Evolutionary conservation across 495 filamentous ascomycete genomes (phyloP).

Genomic region (Aspergillus bertholletiae): DNA sequence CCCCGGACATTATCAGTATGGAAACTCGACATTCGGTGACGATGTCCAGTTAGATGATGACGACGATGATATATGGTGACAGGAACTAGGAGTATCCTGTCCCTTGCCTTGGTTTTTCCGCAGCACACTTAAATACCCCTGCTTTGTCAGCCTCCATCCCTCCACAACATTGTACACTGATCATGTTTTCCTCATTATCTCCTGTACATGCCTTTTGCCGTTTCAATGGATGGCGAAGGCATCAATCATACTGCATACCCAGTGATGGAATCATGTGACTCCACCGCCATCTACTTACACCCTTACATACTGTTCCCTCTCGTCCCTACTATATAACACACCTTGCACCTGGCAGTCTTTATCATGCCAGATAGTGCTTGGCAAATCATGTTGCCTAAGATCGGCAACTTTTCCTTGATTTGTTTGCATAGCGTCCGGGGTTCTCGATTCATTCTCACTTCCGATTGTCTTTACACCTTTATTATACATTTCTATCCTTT

Average conservation of each 20-base stretch:
- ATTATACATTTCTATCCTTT: slow-evolving; percentile 14
- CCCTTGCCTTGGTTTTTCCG: slow-evolving; percentile 27
- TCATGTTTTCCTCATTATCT: background rate
- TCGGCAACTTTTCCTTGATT: slow-evolving; percentile 31
- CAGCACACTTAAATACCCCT: slow-evolving; percentile 35
- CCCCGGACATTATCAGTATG: slow-evolving; percentile 45
- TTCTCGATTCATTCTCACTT: slow-evolving; percentile 13
- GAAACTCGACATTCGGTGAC: slow-evolving; percentile 48
- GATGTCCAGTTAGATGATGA: slow-evolving; percentile 47
- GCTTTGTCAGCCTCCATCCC: slow-evolving; percentile 23
- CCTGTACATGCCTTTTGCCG: background rate
- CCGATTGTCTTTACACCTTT: slow-evolving; percentile 2
- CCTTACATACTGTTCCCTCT: background rate
- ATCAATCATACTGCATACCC: background rate
- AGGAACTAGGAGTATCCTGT: slow-evolving; percentile 18
- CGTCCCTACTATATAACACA: slow-evolving; percentile 2
- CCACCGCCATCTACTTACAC: background rate
- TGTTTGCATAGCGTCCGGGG: slow-evolving; percentile 46
- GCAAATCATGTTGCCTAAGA: slow-evolving; percentile 4
- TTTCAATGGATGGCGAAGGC: background rate
- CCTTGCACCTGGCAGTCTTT: background rate
- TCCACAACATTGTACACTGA: slow-evolving; percentile 30
- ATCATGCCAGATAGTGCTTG: slow-evolving; percentile 8
- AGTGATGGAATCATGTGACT: background rate
- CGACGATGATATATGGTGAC: slow-evolving; percentile 57